A percentile compares a stretch with the other conserved stretches of the same genome.
Conservation (phyloP, 2,329 filamentous ascomycete species). For the Ophiosphaerella herpotricha region DNA sequence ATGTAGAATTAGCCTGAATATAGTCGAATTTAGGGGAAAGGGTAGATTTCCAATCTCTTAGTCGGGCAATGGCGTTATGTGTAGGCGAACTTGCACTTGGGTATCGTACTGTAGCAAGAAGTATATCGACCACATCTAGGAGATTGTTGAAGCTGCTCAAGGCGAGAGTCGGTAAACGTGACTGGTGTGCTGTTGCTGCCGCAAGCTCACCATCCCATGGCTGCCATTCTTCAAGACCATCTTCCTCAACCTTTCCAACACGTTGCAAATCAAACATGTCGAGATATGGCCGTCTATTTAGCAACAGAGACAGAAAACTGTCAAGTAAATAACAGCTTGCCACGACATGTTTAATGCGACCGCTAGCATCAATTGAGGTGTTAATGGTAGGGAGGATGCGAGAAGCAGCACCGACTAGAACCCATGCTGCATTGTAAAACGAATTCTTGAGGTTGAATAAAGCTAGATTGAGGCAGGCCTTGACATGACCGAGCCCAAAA, state of each 20-base stretch:
- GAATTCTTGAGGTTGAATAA: conserved; percentile 65
- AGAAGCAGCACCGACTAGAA: conserved; percentile 66
- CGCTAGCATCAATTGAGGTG: conserved; percentile 27
- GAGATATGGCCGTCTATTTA: conserved; percentile 57
- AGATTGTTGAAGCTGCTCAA: conserved; percentile 60
- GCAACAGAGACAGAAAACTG: conserved; percentile 58
- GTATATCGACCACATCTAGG: conserved; percentile 38
- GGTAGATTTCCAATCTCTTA: conserved; percentile 46
- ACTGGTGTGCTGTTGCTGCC: conserved; percentile 18
- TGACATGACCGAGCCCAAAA: conserved; percentile 46
- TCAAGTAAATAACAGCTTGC: conserved; percentile 68
- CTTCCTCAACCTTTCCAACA: conserved; percentile 61
- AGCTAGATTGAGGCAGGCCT: conserved; percentile 55
- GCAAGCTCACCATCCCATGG: conserved; percentile 64
- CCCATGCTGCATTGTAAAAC: conserved; percentile 63
- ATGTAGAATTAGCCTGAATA: conserved; percentile 20
- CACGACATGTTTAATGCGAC: conserved; percentile 47
- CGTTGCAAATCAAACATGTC: conserved; percentile 52
- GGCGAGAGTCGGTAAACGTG: conserved; percentile 44
- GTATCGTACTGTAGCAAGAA: conserved; percentile 16
- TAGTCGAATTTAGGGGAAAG: conserved; percentile 31
- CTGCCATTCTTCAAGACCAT: conserved; percentile 74
- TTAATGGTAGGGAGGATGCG: conserved; percentile 55
- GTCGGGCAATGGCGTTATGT: conserved; percentile 24
- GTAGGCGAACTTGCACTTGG: conserved; percentile 28